Conservation (phyloP, 306 rosid species). For the Macrotyloma uniflorum region DNA sequence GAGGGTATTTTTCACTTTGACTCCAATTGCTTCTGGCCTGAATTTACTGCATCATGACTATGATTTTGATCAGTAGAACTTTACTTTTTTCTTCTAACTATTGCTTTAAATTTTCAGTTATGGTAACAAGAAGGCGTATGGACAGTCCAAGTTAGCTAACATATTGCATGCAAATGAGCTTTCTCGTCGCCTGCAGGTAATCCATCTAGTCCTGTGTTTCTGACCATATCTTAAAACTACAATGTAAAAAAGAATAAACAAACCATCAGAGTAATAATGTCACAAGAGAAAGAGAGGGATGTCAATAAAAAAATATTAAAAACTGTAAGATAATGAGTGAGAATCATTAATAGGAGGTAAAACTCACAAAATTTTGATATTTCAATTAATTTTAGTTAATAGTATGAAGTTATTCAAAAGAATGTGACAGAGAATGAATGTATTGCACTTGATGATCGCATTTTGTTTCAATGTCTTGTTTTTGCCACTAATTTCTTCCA, state of each 20-base stretch:
- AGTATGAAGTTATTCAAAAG: too few species aligned
- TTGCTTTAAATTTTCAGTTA: conserved; percentile 54
- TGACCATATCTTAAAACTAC: neutral
- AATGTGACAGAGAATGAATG: too few species aligned
- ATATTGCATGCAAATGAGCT: conserved; percentile 84
- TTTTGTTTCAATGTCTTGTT: neutral
- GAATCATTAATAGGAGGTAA: too few species aligned
- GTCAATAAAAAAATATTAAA: too few species aligned
- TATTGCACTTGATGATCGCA: too few species aligned
- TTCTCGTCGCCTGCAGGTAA: conserved; percentile 75
- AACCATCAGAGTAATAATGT: neutral
- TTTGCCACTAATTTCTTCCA: neutral
- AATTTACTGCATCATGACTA: conserved; percentile 2
- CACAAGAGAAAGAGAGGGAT: too few species aligned
- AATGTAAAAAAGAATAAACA: neutral
- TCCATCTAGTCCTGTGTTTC: neutral
- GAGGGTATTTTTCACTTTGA: conserved; percentile 48
- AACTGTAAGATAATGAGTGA: neutral
- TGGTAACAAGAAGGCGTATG: conserved; percentile 76
- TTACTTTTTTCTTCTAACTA: neutral
- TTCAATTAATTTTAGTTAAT: too few species aligned
- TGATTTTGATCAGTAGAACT: neutral
- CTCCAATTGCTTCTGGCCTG: neutral
- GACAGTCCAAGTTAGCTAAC: conserved; percentile 93
- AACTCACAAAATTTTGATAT: too few species aligned